Base-by-base conservation (phyloP, 306 rosid genomes). In the Mucuna pruriens region DNA sequence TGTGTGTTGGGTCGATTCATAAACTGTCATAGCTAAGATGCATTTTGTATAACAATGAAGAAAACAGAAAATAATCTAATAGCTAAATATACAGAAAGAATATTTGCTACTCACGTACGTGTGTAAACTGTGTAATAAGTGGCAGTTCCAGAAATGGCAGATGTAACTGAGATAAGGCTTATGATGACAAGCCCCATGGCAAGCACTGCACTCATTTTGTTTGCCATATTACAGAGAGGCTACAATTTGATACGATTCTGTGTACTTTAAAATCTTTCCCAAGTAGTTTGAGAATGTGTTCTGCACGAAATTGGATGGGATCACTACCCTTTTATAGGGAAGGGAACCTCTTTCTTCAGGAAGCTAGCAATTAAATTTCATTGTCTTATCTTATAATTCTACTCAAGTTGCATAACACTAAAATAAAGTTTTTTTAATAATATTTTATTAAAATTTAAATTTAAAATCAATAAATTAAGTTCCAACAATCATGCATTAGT, bases 61-160 rank as follows among this genome's bases (percentile, higher is more conserved):
- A 17, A 26, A 16, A 36, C 0, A 8, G 19, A 7, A 52, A 52
- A 19, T 17, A 17, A 52, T 49, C 8, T 13, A 45, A 16, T n/a
- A 16, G 55, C 55, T 49, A 49, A 2, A 0, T 4, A 57, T 10
- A 16, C 3, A 57, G 48, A 23, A 23, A 0, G 2, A 57, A 23
- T 23, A 0, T 54, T 66, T 62, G 79, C 1, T 83, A 83, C 82
- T 61, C 19, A 83, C 86, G 86, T 48, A 83, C 86, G 86, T 48
- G 13, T 42, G 73, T 83, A 83, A 49, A 25, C 44, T 0, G 44
- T 71, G 42, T 83, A 71, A 10, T 38, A 77, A 64, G 86, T 83
- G 23, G 86, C 83, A 19, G 86, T 83, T 71, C 86, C 86, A 11
- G 86, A 9, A 40, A 22, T 63, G 19, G 86, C 83, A 6, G 83